A percentile compares a stretch with the other conserved stretches of the same genome.
Conservation (phyloP, 1,139 yeast genomes). For the Taphrina confusa region DNA sequence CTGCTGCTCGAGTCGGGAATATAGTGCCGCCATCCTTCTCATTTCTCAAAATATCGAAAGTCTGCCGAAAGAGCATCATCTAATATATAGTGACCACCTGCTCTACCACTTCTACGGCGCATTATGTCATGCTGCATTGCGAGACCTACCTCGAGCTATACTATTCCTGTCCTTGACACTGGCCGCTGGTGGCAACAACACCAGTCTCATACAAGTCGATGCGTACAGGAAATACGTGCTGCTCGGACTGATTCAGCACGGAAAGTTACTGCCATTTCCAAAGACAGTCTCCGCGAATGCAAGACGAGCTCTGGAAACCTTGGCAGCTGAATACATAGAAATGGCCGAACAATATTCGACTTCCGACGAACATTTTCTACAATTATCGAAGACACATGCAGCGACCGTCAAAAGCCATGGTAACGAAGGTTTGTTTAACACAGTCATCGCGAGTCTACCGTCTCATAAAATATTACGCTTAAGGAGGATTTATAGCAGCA, state of each 20-base stretch:
- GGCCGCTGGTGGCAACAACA: constrained; percentile 36
- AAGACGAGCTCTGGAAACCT: neutral
- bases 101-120: constrained; percentile 43
- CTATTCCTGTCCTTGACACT: constrained; percentile 42
- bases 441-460: constrained; percentile 12
- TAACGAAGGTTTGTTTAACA: constrained; percentile 2
- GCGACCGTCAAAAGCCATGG: constrained; percentile 2
- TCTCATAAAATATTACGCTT: constrained; percentile 10
- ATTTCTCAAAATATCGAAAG: constrained; percentile 5
- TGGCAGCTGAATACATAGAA: constrained; percentile 6
- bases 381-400: neutral
- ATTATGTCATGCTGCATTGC: constrained; percentile 39
- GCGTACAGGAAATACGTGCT: constrained; percentile 40
- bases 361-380: neutral
- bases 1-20: constrained; percentile 5
- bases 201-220: constrained; percentile 36
- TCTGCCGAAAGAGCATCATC: constrained; percentile 10
- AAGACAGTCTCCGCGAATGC: neutral
- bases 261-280: constrained; percentile 29
- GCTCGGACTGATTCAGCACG: constrained; percentile 37
- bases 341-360: constrained; percentile 1
- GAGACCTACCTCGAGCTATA: constrained; percentile 41
- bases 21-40: constrained; percentile 9
- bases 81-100: constrained; percentile 38
- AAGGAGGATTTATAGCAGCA: neutral